Percentiles rank a stretch among this genome's conserved stretches.
Conservation (phyloP, 495 filamentous ascomycete species). For the Achaetomiella virescens region DNA sequence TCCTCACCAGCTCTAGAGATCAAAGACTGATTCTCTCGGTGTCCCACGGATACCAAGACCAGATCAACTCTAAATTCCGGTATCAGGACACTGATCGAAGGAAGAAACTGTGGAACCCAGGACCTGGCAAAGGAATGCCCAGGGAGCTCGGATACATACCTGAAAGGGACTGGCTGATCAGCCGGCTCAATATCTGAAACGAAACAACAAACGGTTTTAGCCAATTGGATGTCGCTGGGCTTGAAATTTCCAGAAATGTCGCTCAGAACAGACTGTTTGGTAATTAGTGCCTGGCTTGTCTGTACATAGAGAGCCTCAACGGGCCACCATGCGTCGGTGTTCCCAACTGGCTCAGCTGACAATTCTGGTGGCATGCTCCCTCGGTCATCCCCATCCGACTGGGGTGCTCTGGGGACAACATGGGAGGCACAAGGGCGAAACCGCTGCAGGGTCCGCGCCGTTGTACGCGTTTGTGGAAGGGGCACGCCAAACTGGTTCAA, state of each 20-base stretch:
- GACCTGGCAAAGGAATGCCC: no score
- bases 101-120: no score
- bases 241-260: neutral
- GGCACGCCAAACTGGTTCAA: neutral
- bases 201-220: neutral
- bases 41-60: no score
- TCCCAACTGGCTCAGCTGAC: neutral
- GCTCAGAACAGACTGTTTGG: no score
- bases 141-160: neutral
- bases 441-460: neutral
- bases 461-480: conserved; percentile 2
- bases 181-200: neutral
- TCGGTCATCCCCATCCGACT: neutral
- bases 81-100: no score
- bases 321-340: neutral
- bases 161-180: neutral
- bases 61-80: no score
- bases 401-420: neutral
- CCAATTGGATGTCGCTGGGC: neutral
- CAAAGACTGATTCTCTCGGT: no score
- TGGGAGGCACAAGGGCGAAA: neutral
- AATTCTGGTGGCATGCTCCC: neutral
- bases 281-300: no score
- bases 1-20: neutral
- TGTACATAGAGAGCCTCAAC: neutral